Base-by-base conservation (phyloP, 495 filamentous ascomycete genomes). In the Evansstolkia leycettana region DNA sequence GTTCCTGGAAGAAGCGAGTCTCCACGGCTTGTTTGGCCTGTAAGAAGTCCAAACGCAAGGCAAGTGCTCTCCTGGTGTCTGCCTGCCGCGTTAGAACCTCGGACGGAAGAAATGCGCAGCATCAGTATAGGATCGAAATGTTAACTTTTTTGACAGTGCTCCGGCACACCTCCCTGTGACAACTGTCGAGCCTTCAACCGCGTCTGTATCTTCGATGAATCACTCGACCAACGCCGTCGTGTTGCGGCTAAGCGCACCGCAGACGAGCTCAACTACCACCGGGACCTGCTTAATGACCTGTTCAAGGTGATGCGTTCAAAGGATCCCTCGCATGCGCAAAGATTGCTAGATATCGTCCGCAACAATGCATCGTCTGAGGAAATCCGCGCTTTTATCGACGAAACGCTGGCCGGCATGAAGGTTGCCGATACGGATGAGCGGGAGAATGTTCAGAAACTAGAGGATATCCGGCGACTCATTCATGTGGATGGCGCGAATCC, bases 11-110 rank as follows among this genome's bases (percentile, higher is more conserved):
- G 46, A 67, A 62, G 38, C 47, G 64, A 7, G 64, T 64, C 1
- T 67, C 64, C 0, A 65, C 63, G 33, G 64, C 64, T 5, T 67
- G 64, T 47, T 31, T 64, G 34, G 57, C 61, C 0, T 67, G 64
- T 41, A 67, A 67, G 27, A 64, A 65, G 41, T 67, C 64, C 0
- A 67, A 67, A 41, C 51, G 64, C 5, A 67, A 67, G 52, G 62
- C 45, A 30, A 33, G 20, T 23, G n/a, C n/a, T 23, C 4, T 9
- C 9, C 20, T 23, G 9, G 20, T 23, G 20, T 23, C 20, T 23
- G 20, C 20, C 20, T 23, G 9, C n/a, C n/a, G n/a, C n/a, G n/a
- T n/a, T n/a, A n/a, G n/a, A n/a, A n/a, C n/a, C n/a, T n/a, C n/a
- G 4, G 20, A 23, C 9, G 20, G 4, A 9, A 23, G 9, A 23